phyloP scores from a whole-genome alignment of 176 grass and related monocot genomes.

The Oryza glumipatula region DNA sequence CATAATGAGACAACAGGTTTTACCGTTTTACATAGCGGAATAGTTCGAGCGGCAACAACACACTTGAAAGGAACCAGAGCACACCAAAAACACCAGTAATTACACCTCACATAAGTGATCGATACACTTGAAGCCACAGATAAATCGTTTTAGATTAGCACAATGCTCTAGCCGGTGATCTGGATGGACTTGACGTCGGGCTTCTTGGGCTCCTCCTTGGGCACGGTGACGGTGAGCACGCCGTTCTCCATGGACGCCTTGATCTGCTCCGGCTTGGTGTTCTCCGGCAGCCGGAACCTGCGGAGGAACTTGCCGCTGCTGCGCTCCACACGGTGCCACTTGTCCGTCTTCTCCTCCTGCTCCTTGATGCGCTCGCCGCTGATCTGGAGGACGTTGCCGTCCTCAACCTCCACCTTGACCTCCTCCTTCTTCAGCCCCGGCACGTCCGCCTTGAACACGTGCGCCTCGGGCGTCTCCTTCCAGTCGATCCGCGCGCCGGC shows the following conservation, averaged over 20 bases:
- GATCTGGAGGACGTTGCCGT: constrained; percentile 45
- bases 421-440: constrained; percentile 43
- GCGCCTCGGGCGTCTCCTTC: constrained; percentile 41
- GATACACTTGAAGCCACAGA: no score
- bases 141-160: not conserved
- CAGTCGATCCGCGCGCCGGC: constrained; percentile 22
- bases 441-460: constrained; percentile 46
- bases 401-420: constrained; percentile 47
- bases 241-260: constrained; percentile 48
- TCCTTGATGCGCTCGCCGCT: constrained; percentile 47
- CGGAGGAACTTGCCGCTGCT: constrained; percentile 48
- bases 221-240: constrained; percentile 46
- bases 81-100: no score
- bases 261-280: constrained; percentile 41
- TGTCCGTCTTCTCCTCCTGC: constrained; percentile 45
- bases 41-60: no score
- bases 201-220: constrained; percentile 40
- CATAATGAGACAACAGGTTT: no score
- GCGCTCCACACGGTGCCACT: constrained; percentile 41
- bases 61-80: no score
- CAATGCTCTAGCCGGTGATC: constrained; percentile 22
- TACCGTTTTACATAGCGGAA: no score
- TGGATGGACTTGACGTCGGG: constrained; percentile 36
- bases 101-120: no score
- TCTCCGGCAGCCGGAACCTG: constrained; percentile 36